A percentile compares a stretch with the other conserved stretches of the same genome.
Evolutionary conservation across 305 asterid species (phyloP).

Genomic region (Euphrasia arctica): DNA sequence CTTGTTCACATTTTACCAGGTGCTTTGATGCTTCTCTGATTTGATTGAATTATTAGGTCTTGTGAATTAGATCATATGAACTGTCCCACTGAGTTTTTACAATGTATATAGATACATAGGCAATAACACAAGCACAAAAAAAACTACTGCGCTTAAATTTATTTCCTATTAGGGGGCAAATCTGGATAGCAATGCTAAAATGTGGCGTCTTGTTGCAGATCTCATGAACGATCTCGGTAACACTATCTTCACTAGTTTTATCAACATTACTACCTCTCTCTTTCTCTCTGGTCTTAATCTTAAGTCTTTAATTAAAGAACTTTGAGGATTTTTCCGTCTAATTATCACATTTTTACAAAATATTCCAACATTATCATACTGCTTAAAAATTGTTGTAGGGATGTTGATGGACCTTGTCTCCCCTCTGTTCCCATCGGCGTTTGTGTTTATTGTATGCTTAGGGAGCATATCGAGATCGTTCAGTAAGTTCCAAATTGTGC

Average conservation of each 20-base stretch:
- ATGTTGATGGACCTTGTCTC: constrained; percentile 99
- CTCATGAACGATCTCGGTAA: constrained; percentile 98
- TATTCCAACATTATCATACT: constrained; percentile 8
- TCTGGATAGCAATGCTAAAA: constrained; percentile 95
- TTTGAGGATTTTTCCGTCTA: constrained; percentile 8
- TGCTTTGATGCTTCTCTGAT: constrained; percentile 23
- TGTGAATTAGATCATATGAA: constrained; percentile 5
- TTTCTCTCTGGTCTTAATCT: background rate
- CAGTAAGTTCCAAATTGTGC: constrained; percentile 57
- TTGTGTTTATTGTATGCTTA: constrained; percentile 74
- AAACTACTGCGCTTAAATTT: background rate
- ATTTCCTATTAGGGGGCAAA: constrained; percentile 64
- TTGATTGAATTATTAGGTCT: constrained; percentile 9
- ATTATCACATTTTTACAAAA: constrained; percentile 4
- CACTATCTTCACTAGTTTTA: constrained; percentile 6
- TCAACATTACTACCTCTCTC: background rate
- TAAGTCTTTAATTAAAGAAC: background rate
- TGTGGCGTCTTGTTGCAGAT: constrained; percentile 99
- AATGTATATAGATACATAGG: background rate
- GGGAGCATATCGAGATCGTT: constrained; percentile 98
- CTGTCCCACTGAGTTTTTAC: background rate
- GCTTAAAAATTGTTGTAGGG: constrained; percentile 49
- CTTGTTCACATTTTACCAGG: constrained; percentile 92
- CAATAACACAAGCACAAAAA: background rate
- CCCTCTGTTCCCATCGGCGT: constrained; percentile 87